phyloP scores from a whole-genome alignment of 495 filamentous ascomycete genomes.

The Hapsidospora chrysogenum region DNA sequence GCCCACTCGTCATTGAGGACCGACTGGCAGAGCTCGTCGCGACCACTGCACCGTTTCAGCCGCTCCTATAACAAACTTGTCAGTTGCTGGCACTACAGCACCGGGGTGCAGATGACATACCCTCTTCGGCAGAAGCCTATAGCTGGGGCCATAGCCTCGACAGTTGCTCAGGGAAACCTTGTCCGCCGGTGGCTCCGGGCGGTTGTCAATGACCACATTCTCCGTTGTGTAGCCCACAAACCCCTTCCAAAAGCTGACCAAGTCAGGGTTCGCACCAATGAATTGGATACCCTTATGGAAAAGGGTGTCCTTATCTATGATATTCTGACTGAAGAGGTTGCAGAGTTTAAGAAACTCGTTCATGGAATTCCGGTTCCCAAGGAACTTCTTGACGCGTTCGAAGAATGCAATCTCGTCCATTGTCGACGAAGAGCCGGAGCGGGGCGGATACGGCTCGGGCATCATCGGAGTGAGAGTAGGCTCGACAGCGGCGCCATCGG shows the following conservation, averaged over 20 bases:
- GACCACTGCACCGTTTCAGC: conserved; percentile 74
- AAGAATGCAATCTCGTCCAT: conserved; percentile 83
- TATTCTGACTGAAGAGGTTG: conserved; percentile 79
- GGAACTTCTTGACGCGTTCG: conserved; percentile 89
- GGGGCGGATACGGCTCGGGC: conserved; percentile 70
- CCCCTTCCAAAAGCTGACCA: conserved; percentile 68
- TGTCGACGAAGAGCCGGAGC: conserved; percentile 40
- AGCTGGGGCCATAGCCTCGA: conserved; percentile 83
- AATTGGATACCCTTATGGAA: conserved; percentile 68
- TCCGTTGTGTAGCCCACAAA: conserved; percentile 58
- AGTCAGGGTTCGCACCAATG: conserved; percentile 73
- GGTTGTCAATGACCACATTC: conserved; percentile 66
- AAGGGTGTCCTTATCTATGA: conserved; percentile 69
- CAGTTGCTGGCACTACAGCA: too few species aligned
- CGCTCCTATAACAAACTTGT: conserved; percentile 36
- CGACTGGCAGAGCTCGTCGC: conserved; percentile 78
- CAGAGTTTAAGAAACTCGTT: conserved; percentile 92
- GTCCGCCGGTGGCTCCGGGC: conserved; percentile 51
- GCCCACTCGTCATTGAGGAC: conserved; percentile 98
- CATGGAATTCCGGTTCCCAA: conserved; percentile 78
- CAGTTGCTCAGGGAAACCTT: conserved; percentile 84
- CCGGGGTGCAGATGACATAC: conserved; percentile 20
- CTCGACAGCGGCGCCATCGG: conserved; percentile 57
- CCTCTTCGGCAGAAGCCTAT: conserved; percentile 75
- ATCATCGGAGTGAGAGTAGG: conserved; percentile 75